Evolutionary conservation across 768 basidiomycete species (phyloP).

Genomic region (Lactifluus hygrophoroides): DNA sequence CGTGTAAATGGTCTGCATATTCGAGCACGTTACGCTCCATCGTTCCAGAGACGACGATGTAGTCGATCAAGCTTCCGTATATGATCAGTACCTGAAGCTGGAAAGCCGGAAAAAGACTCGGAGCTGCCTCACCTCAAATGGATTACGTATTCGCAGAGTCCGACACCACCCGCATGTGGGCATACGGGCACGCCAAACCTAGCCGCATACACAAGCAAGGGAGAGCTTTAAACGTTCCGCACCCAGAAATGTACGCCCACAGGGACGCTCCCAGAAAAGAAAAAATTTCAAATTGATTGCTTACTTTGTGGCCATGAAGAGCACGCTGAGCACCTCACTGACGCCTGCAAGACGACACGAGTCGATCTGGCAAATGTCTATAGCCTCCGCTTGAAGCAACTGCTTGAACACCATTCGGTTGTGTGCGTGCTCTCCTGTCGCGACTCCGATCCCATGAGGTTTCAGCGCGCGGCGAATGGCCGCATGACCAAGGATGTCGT

Average conservation of each 20-base stretch:
- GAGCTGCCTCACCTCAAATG: constrained; percentile 47
- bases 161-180: constrained; percentile 93
- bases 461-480: constrained; percentile 70
- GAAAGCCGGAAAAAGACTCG: neutral
- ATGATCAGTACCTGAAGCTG: neutral
- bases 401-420: constrained; percentile 97
- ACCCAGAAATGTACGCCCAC: neutral
- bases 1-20: constrained; percentile 86
- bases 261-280: too few relatives aligned
- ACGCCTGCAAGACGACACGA: constrained; percentile 91
- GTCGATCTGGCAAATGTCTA: constrained; percentile 94
- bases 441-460: constrained; percentile 77
- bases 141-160: constrained; percentile 87
- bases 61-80: constrained; percentile 70
- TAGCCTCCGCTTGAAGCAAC: constrained; percentile 79
- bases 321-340: constrained; percentile 82
- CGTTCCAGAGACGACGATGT: constrained; percentile 81
- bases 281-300: neutral
- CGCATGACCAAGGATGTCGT: constrained; percentile 82
- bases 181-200: constrained; percentile 82
- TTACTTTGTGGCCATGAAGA: constrained; percentile 85
- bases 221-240: too few relatives aligned
- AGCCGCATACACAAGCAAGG: neutral
- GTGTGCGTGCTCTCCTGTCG: constrained; percentile 92
- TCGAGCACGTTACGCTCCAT: constrained; percentile 95